Conservation (phyloP, 805 yeast genomes). For the Kodamaea kaohsiungensis region DNA sequence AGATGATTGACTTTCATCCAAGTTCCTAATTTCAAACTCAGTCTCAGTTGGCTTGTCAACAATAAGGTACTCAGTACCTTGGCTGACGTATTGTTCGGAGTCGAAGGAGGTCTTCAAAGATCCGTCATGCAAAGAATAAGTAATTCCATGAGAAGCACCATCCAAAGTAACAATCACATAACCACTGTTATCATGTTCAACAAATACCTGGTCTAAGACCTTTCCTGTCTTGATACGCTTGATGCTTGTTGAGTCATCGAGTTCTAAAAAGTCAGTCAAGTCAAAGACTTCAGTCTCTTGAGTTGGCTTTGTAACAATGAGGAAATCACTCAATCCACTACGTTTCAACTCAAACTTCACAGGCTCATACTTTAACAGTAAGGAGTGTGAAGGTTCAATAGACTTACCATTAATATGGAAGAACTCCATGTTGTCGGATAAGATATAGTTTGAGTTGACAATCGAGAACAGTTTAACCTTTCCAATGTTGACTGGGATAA, state of each 20-base stretch:
- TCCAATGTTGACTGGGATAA: background rate
- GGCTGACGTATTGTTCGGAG: slow-evolving; percentile 4
- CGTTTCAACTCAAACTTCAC: slow-evolving; percentile 1
- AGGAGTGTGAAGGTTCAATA: background rate
- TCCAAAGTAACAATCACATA: slow-evolving; percentile 13
- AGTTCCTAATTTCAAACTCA: slow-evolving; percentile 27
- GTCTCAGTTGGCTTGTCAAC: slow-evolving; percentile 33
- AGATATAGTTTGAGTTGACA: slow-evolving; percentile 11
- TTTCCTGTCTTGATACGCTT: slow-evolving; percentile 13
- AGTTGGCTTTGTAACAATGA: slow-evolving; percentile 8
- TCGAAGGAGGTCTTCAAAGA: slow-evolving; percentile 2
- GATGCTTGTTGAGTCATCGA: slow-evolving; percentile 18
- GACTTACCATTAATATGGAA: slow-evolving; percentile 6
- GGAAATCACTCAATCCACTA: slow-evolving; percentile 13
- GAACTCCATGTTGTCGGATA: slow-evolving; percentile 4
- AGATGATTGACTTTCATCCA: slow-evolving; percentile 25
- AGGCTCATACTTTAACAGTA: background rate
- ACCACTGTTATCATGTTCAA: slow-evolving; percentile 4
- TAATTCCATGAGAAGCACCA: slow-evolving; percentile 5
- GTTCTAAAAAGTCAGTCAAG: slow-evolving; percentile 23
- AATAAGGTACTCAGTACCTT: slow-evolving; percentile 18
- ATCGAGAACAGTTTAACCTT: slow-evolving; percentile 3
- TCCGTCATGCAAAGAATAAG: slow-evolving; percentile 13
- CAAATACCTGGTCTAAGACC: background rate
- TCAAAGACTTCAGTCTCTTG: slow-evolving; percentile 14